phyloP scores from a whole-genome alignment of 2,329 filamentous ascomycete genomes.

The Colletotrichum magnum region DNA sequence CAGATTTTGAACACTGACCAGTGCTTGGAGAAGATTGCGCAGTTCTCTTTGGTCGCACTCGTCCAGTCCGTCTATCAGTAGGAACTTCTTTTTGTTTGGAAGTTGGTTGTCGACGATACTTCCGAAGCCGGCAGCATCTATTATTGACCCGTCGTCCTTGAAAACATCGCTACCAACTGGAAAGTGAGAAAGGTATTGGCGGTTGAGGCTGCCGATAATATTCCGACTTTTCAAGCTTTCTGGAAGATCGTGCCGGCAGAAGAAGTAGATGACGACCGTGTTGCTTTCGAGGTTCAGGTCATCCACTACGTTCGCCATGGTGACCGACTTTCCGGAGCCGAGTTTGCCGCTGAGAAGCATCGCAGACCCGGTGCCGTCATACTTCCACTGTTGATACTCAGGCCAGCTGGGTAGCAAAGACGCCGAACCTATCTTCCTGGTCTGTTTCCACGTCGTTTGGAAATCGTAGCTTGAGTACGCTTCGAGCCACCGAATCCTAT shows the following conservation, averaged over 20 bases:
- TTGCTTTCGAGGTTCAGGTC: constrained; percentile 48
- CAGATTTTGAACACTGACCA: background rate
- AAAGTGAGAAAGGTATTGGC: constrained; percentile 52
- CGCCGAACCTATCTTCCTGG: constrained; percentile 55
- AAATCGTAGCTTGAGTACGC: constrained; percentile 58
- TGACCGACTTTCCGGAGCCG: constrained; percentile 60
- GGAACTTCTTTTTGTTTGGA: background rate
- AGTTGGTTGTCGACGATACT: background rate
- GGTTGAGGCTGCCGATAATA: constrained; percentile 50
- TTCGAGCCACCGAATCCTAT: constrained; percentile 49
- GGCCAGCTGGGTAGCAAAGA: constrained; percentile 41
- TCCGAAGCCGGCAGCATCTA: background rate
- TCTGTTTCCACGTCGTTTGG: constrained; percentile 57
- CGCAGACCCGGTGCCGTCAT: constrained; percentile 38
- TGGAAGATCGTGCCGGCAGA: constrained; percentile 48
- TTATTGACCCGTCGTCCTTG: background rate
- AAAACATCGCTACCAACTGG: background rate
- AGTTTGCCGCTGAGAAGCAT: constrained; percentile 56
- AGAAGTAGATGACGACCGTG: constrained; percentile 50
- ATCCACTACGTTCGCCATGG: constrained; percentile 59
- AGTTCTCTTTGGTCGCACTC: background rate
- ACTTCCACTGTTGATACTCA: constrained; percentile 43
- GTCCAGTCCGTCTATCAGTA: background rate
- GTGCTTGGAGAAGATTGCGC: background rate
- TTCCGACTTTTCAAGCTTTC: constrained; percentile 48